Percentiles rank a stretch among this genome's conserved stretches.
phyloP scores from a whole-genome alignment of 495 filamentous ascomycete genomes.

The Clavariopsis aquatica region DNA sequence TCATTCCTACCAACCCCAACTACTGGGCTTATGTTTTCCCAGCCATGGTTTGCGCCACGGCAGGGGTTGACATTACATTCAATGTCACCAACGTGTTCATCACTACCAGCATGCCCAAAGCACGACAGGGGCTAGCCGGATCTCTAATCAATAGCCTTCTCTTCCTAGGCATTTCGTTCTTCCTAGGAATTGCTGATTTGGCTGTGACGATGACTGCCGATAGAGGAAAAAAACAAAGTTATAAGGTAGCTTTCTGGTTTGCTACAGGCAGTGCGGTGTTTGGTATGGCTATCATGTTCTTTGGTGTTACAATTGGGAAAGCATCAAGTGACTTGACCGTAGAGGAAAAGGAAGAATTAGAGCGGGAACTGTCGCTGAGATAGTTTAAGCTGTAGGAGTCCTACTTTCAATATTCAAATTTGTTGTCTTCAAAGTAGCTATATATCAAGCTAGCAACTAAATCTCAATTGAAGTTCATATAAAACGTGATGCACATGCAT shows the following conservation, averaged over 20 bases:
- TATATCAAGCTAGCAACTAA: not conserved
- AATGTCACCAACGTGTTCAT: conserved; percentile 79
- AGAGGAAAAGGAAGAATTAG: conserved; percentile 59
- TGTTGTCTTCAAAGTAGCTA: not conserved
- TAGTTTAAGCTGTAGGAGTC: conserved; percentile 1
- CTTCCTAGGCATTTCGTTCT: conserved; percentile 81
- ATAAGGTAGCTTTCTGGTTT: conserved; percentile 70
- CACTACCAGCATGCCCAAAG: conserved; percentile 55
- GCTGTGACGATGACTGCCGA: conserved; percentile 57
- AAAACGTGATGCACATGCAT: too few species aligned
- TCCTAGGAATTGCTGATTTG: conserved; percentile 74
- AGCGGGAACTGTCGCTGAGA: conserved; percentile 28
- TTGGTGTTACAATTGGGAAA: conserved; percentile 65
- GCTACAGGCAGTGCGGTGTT: conserved; percentile 58
- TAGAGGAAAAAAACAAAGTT: conserved; percentile 51
- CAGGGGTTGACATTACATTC: conserved; percentile 83
- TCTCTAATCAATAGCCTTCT: conserved; percentile 66
- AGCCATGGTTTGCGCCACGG: conserved; percentile 76
- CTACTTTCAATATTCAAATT: not conserved
- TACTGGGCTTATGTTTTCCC: conserved; percentile 79
- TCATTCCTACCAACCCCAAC: conserved; percentile 58
- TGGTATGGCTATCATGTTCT: conserved; percentile 58
- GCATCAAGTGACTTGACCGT: conserved; percentile 69
- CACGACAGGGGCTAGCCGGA: conserved; percentile 74
- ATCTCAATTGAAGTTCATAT: not conserved